Conservation (phyloP, 2,329 filamentous ascomycete genomes). For the Monilinia fructigena region DNA sequence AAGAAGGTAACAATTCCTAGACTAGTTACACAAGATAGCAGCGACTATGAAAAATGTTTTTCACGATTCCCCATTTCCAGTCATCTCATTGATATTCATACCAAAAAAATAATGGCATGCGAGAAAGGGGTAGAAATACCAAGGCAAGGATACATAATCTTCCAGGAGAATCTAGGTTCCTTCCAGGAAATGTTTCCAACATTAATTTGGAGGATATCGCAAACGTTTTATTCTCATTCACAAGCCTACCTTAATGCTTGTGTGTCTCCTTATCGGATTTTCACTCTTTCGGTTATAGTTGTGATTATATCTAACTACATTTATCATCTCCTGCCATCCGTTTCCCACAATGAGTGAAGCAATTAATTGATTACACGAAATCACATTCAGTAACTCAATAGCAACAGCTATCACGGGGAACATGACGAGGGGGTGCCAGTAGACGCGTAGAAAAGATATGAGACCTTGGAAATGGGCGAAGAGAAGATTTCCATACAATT, state of each 20-base stretch:
- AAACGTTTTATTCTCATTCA: background rate
- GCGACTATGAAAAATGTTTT: background rate
- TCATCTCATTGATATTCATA: conserved; percentile 10
- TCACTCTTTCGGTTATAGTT: background rate
- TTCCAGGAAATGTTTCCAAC: background rate
- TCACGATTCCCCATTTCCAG: background rate
- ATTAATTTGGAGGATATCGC: background rate
- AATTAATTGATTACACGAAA: too few relatives aligned
- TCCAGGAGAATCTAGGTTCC: background rate
- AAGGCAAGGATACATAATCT: conserved; percentile 4
- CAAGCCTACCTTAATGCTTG: too few relatives aligned
- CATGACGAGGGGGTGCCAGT: too few relatives aligned
- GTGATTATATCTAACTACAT: background rate
- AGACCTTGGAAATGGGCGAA: too few relatives aligned
- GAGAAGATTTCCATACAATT: too few relatives aligned
- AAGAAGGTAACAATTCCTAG: background rate
- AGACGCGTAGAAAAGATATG: too few relatives aligned
- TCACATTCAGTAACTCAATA: too few relatives aligned
- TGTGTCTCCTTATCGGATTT: background rate
- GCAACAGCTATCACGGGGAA: too few relatives aligned
- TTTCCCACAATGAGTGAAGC: too few relatives aligned
- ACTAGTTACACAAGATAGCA: background rate
- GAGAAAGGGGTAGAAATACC: background rate
- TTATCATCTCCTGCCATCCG: conserved; percentile 24
- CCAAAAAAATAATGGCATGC: conserved; percentile 1